Conservation (phyloP, 2,329 filamentous ascomycete genomes). For the Colletotrichum coccodes region DNA sequence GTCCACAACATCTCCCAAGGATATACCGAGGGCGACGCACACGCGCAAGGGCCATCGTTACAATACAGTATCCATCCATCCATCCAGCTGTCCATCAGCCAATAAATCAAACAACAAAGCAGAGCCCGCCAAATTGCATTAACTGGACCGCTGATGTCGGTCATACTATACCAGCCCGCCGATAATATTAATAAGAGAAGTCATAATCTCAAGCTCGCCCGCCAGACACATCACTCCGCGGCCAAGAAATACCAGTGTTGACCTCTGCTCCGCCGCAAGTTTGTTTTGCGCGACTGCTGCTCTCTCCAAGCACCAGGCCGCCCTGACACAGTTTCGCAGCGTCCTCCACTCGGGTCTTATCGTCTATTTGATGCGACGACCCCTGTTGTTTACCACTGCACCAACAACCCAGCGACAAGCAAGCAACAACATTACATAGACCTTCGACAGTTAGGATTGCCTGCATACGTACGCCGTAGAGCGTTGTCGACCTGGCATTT, state of each 20-base stretch:
- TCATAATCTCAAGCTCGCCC: background rate
- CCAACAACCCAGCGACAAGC: constrained; percentile 30
- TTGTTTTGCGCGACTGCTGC: constrained; percentile 11
- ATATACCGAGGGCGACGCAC: constrained; percentile 14
- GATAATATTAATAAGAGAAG: constrained; percentile 16
- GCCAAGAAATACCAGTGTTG: background rate
- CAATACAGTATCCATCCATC: background rate
- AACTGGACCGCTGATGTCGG: constrained; percentile 8
- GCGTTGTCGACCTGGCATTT: constrained; percentile 8
- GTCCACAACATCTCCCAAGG: background rate
- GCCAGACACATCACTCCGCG: background rate
- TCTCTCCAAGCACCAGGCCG: background rate
- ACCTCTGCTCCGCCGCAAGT: constrained; percentile 6
- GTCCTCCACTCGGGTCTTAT: constrained; percentile 27
- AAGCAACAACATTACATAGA: constrained; percentile 27
- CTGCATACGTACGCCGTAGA: constrained; percentile 14
- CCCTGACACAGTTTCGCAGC: background rate
- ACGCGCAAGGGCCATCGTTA: constrained; percentile 1
- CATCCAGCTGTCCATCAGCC: background rate
- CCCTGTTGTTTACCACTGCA: constrained; percentile 33
- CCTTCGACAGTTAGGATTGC: constrained; percentile 1
- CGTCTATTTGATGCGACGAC: constrained; percentile 35
- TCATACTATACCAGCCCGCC: background rate
- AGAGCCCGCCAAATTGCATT: constrained; percentile 17
- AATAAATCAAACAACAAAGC: constrained; percentile 16